Conservation (phyloP, 345 rosid species). For the Citrus maxima region DNA sequence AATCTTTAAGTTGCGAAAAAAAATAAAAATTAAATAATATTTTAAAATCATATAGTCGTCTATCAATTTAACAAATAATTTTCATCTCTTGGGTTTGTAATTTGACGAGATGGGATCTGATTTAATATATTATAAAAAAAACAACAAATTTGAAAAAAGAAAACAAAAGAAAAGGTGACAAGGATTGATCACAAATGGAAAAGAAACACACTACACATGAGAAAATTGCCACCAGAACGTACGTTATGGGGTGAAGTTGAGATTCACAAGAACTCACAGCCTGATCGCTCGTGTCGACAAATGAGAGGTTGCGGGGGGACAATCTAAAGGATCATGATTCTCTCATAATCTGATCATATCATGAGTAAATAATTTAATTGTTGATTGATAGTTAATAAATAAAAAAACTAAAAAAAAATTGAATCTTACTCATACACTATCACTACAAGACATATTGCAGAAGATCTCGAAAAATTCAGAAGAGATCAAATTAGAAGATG, state of each 20-base stretch:
- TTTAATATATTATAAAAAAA: not conserved
- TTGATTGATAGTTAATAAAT: no score
- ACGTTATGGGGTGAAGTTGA: not conserved
- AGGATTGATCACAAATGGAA: not conserved
- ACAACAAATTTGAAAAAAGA: not conserved
- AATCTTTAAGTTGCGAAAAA: no score
- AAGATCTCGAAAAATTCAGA: rapidly evolving
- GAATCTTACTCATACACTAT: rapidly evolving
- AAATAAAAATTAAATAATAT: no score
- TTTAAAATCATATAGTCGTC: no score
- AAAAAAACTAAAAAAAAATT: no score
- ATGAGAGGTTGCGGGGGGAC: not conserved
- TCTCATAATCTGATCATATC: rapidly evolving
- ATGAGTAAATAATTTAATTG: rapidly evolving
- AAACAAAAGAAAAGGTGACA: not conserved
- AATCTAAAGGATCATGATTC: not conserved
- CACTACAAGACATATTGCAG: no score
- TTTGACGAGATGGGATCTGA: not conserved
- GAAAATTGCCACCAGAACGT: not conserved
- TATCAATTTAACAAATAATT: no score
- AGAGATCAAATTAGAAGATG: rapidly evolving
- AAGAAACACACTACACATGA: no score
- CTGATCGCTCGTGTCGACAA: not conserved
- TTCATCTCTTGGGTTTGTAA: no score
- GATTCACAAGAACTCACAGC: not conserved